Evolutionary conservation across 192 early-diverging fungal species (phyloP), one percentile per base, ranked within the genome.

Genomic region (Rhizophagus prolifer): DNA sequence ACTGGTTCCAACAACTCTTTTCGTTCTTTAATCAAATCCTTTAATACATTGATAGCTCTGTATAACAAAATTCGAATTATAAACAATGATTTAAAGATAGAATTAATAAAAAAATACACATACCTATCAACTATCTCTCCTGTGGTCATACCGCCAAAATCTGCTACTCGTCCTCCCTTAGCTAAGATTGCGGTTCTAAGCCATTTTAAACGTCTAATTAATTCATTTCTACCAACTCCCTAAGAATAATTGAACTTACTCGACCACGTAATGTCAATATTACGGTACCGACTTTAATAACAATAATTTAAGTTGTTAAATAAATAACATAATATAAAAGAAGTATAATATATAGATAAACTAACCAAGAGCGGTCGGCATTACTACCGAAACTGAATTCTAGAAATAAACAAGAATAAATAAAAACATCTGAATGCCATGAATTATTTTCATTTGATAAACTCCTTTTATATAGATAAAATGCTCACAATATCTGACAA

Each of bases 221-320:
- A 79, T 78, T 90, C 89, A 68, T 80, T 88, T 61, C 88, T 86
- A 44, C 87, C 87, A 31, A 90, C 86, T 59, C 89, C 89, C 84
- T 90, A 70, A 19, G 41, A 61, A 21, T 47, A 70, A 46, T 69
- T 62, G 82, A 85, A 92, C 89, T 41, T 89, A 91, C 84, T 26
- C 93, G 83, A 26, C 94, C 94, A 80, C 94, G 88, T n/a, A 95
- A 80, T 0, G 94, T 95, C 72, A 95, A 77, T 30, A 95, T 82
- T 25, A 94, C 86, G 0, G 94, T 94, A 16, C 93, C 93, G 9
- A 95, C 91, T 75, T 62, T 2, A 65, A 21, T 25, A 64, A 65
- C 9, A 25, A 23, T n/a, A 25, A 26, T 23, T 28, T 47, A n/a
- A 71, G 8, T 28, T 9, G 66, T 30, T 38, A 13, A 9, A 54